Evolutionary conservation across 1,284 basidiomycete species (phyloP), one percentile per base, ranked within the genome.

Genomic region (Cryptococcus deneoformans): DNA sequence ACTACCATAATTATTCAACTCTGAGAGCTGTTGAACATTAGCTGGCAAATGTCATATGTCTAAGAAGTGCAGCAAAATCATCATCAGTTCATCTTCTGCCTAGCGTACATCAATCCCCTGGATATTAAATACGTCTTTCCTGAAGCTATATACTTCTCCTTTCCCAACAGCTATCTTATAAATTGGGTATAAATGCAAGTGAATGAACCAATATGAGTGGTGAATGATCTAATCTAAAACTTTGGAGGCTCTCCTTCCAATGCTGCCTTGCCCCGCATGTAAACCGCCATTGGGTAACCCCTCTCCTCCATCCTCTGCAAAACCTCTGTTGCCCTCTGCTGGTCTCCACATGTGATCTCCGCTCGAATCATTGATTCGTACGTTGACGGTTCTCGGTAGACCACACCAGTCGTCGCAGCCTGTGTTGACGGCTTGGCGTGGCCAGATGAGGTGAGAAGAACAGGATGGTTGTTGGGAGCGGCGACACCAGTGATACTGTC

Each of bases 331-430:
- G 92, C 94, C 11, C 82, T 80, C 44, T 86, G 84, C 14, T 84
- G 83, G 64, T 92, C 83, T 8, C 92, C 91, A 51, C 83, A 84
- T 14, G 85, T 85, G 8, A 98, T 80, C 76, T 99, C 96, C 3
- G 90, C 90, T 20, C 90, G 85, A 63, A 99, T 87, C 92, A 99
- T 99, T 5, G 86, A 86, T 73, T 96, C 92, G 87, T 70, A 76
- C 35, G 67, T 75, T 68, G 86, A 78, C 60, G 94, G 92, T 82
- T 98, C 95, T 62, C 94, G 86, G 77, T 89, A 95, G 2, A 97
- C 89, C 43, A 69, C 50, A 8, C 58, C 61, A 6, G 64, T 73
- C 2, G 65, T 63, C 29, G 80, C 51, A 12, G 56, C 40, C 77
- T 70, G 88, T 50, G 73, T 77, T 39, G 59, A 64, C 35, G 69